Conservation (phyloP, 2,329 filamentous ascomycete species). For the Cladosporium sp. region DNA sequence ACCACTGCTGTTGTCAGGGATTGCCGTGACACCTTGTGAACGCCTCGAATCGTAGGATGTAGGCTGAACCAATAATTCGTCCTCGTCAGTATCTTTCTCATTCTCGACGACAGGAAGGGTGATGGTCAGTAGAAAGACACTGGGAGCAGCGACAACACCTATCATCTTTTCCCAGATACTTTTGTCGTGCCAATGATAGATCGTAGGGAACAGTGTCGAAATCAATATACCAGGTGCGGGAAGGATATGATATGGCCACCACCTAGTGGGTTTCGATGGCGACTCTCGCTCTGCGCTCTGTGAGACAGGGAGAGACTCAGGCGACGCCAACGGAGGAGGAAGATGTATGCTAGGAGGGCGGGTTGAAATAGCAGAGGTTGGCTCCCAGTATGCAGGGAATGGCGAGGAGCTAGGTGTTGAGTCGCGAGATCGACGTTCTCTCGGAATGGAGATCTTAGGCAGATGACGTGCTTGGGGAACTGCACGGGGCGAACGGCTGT, state of each 20-base stretch:
- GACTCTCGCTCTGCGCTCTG: slow-evolving; percentile 23
- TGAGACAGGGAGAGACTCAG: slow-evolving; percentile 40
- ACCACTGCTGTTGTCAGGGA: neutral
- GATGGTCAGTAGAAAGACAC: slow-evolving; percentile 82
- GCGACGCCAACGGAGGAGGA: slow-evolving; percentile 48
- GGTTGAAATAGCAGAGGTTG: slow-evolving; percentile 41
- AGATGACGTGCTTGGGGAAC: slow-evolving; percentile 32
- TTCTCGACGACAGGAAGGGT: slow-evolving; percentile 88
- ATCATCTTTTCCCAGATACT: slow-evolving; percentile 78
- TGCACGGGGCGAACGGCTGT: slow-evolving; percentile 18
- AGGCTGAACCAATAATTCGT: slow-evolving; percentile 5
- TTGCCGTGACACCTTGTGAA: neutral
- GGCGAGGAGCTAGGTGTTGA: slow-evolving; percentile 50
- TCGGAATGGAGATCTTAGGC: slow-evolving; percentile 40
- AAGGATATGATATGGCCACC: slow-evolving; percentile 73
- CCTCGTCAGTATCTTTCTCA: slow-evolving; percentile 46
- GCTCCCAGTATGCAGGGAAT: slow-evolving; percentile 63
- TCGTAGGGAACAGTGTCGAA: slow-evolving; percentile 78
- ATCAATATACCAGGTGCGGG: slow-evolving; percentile 68
- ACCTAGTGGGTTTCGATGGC: slow-evolving; percentile 8
- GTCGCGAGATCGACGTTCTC: slow-evolving; percentile 26
- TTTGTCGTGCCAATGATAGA: slow-evolving; percentile 78
- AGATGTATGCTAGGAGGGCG: slow-evolving; percentile 54
- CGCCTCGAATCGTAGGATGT: slow-evolving; percentile 11
- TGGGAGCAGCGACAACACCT: slow-evolving; percentile 79